Evolutionary conservation across 805 yeast species (phyloP), one percentile per base, ranked within the genome.

Genomic region (Kodamaea fukazawae): DNA sequence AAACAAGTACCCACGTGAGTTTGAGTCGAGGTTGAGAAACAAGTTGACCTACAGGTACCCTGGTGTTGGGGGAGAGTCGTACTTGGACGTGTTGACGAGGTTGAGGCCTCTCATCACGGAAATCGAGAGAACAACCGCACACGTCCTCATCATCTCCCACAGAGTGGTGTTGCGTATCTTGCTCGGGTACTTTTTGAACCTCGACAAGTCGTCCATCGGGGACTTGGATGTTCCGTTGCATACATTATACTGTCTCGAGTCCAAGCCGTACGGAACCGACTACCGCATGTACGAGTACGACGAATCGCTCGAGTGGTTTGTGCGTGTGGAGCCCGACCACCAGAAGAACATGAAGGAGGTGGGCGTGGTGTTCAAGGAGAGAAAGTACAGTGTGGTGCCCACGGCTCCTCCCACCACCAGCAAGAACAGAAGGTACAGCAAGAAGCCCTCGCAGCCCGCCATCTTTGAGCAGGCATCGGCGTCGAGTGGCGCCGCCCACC

Each of bases 1-100:
- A 57, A 65, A 63, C 8, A 65, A 69, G 45, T 78, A 73, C 53
- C 96, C 97, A 0, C 76, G 76, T 27, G 98, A 91, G 59, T 91
- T 83, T 56, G 78, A 75, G 30, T 76, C 88, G 12, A 75, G 98
- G 43, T 63, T 87, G 49, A 69, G 73, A 30, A 84, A 88, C 61
- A 91, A 91, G 61, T 71, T 91, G 51, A 71, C 83, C 12, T 91
- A 91, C 61, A 71, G 99, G 44, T 91, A 91, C 57, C 99, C 98
- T 1, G 99, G 99, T 3, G 86, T 88, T 36, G 97, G 98, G 6
- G 99, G 99, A 12, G 99, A 91, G 61, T 86, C 96, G 0, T 91
- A 91, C 52, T 65, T 91, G 50, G 98, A 91, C 63, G 99, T 93
- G 9, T 83, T 93, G 54, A 87, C 89, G 49, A 73, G 99, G 46